These are phyloP conservation scores for Verticillium klebahnii DNA, from an alignment of 2,329 filamentous ascomycete genomes.

Conservation along the genomic window DNA sequence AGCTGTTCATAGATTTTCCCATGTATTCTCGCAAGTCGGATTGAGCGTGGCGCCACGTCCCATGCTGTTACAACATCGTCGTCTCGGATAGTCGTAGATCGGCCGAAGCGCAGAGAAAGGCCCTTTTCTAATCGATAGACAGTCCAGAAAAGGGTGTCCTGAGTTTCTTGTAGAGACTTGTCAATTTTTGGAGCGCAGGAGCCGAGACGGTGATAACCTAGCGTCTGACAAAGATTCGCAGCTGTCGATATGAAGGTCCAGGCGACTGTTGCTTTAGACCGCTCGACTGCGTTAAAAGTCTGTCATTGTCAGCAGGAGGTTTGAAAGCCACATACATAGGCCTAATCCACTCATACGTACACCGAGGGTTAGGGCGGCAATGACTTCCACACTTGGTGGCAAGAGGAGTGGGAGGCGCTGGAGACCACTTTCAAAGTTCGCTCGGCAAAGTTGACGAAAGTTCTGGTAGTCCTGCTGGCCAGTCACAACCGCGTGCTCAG, in stretches of 20 bases:
- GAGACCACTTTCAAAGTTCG: conserved; percentile 20
- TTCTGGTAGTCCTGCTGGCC: conserved; percentile 16
- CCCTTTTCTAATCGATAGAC: conserved; percentile 30
- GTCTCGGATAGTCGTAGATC: conserved; percentile 23
- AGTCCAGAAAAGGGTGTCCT: conserved; percentile 27
- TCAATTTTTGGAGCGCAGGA: conserved; percentile 13
- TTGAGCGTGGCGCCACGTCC: too few species aligned
- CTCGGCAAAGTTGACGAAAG: conserved; percentile 18
- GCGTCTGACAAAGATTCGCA: conserved; percentile 23
- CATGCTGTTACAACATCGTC: background rate
- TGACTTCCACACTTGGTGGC: conserved; percentile 23
- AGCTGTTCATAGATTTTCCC: conserved; percentile 19
- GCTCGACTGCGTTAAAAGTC: conserved; percentile 27
- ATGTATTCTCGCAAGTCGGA: background rate
- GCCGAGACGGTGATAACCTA: conserved; percentile 20
- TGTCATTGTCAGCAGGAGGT: conserved; percentile 6
- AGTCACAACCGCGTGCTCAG: conserved; percentile 21
- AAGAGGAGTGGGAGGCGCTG: conserved; percentile 23
- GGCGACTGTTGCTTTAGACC: conserved; percentile 22
- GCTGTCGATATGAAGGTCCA: conserved; percentile 32
- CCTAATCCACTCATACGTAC: conserved; percentile 13
- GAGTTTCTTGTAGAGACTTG: conserved; percentile 1
- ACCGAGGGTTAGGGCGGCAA: conserved; percentile 28
- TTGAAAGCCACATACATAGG: background rate
- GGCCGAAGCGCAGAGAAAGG: conserved; percentile 28